Base-by-base conservation (phyloP, 257 asterid genomes). In the Parsonsia alboflavescens region DNA sequence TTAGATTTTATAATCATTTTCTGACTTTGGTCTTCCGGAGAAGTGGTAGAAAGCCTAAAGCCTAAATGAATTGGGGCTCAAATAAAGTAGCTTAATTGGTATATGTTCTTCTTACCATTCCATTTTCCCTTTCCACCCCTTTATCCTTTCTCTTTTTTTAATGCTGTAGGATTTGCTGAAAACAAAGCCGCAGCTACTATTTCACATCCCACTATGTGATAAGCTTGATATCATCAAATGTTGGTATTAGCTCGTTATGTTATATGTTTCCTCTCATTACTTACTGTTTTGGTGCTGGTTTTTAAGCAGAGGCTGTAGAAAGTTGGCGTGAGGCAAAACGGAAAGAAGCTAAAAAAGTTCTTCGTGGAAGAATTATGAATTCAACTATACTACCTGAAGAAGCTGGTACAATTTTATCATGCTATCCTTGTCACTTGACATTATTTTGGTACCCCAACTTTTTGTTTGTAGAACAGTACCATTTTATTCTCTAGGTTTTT, bases 261-360 rank as follows among this genome's bases (percentile, higher is more conserved):
- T 59, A 3, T 65, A 0, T 65, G 69, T 10, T 17, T 41, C 10
- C 30, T 30, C 21, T 17, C 48, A 49, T 50, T 63, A 26, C 24
- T 52, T 22, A 7, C 30, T 19, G 13, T 10, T 22, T 79, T 42
- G 54, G 24, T 67, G 70, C 56, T 81, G 61, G 61, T 61, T 74
- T 75, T 39, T 72, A 22, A 77, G 75, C 92, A 95, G 99, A 83
- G 67, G 91, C 86, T 17, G 85, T 95, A 70, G 93, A 87, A 73
- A 74, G 83, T 70, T 95, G 99, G 99, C 96, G 93, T 45, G 76
- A 67, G 70, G 80, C 84, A 65, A 92, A 89, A 82, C 79, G 90
- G 26, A 86, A 80, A 81, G 96, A 88, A 82, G 87, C 86, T 33
- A 77, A 76, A 72, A 75, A 74, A 64, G 53, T 95, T 59, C 57